Evolutionary conservation across 148 eudicot species (phyloP), one percentile per base, ranked within the genome.

Genomic region (Beta vulgaris): DNA sequence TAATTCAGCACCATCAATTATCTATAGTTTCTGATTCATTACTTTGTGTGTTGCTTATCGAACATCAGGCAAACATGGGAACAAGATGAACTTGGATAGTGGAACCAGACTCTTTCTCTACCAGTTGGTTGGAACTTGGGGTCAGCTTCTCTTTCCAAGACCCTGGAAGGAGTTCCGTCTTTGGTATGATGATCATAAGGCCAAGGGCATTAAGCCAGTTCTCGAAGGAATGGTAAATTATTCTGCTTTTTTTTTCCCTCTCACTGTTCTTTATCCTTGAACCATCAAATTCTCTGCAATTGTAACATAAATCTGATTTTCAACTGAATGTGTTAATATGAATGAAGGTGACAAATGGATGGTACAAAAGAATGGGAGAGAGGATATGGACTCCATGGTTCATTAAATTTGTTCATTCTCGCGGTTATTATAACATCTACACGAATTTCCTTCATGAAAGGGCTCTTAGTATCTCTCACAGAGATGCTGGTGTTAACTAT

Each of bases 121-220:
- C 79, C 99, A 82, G 84, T 79, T 95, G 80, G 99, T 95, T 65
- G 98, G 99, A 26, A 95, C 99, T n/a, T 95, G 99, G 99, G 99
- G 99, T 72, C 97, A 95, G 82, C 99, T 95, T 84, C 87, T 94
- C 62, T 95, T 95, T 81, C 99, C 99, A 44, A 92, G 77, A 76
- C 99, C 97, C 32, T 92, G 99, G 99, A 95, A 92, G 82, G 97
- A 95, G 77, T 95, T 95, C 65, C 97, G 99, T 29, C 69, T 89
- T 69, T 92, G 99, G 99, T 91, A 95, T 65, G 99, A 95, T 75
- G 80, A 74, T 23, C 97, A 95, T 82, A 95, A 95, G 84, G 86
- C 91, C 49, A 89, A 82, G 77, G 92, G 87, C 76, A 73, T 91
- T 53, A 95, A 89, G 85, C 99, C 99, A 37, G 72, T 82, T 82